These are phyloP conservation scores for Solanum hybrid DNA, from an alignment of 305 asterid species.

Conservation along the genomic window DNA sequence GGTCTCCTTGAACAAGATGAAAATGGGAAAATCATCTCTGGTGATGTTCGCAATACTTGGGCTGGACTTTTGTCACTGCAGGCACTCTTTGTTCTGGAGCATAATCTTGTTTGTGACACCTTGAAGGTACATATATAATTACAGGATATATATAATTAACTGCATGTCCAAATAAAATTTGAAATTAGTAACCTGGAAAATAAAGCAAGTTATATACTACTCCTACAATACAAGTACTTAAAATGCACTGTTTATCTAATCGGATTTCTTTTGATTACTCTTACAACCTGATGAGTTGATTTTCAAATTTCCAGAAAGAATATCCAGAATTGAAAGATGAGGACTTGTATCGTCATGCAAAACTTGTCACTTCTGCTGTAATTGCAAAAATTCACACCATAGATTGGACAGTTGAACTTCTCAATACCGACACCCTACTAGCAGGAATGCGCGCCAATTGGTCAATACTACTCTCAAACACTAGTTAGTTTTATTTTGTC, in stretches of 20 bases:
- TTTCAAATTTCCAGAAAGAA: constrained; percentile 22
- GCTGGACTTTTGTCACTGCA: constrained; percentile 43
- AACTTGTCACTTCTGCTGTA: constrained; percentile 52
- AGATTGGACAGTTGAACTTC: constrained; percentile 68
- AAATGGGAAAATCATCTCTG: constrained; percentile 31
- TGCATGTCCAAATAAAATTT: no score
- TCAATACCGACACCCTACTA: constrained; percentile 37
- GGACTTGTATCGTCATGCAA: constrained; percentile 40
- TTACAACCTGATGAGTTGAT: no score
- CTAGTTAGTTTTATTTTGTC: neutral
- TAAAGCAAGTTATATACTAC: no score
- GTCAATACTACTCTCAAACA: constrained; percentile 14
- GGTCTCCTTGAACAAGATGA: constrained; percentile 35
- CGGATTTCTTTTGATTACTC: no score
- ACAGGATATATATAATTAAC: no score
- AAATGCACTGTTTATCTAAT: no score
- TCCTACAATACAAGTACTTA: no score
- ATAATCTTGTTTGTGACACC: constrained; percentile 47
- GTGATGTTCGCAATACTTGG: constrained; percentile 58
- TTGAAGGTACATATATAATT: no score
- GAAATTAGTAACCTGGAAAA: no score
- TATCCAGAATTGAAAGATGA: constrained; percentile 32
- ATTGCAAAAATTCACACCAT: constrained; percentile 65
- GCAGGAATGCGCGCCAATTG: constrained; percentile 55
- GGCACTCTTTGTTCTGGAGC: constrained; percentile 52